Evolutionary conservation across 371 early-diverging fungal species (phyloP).

Genomic region (Mortierella sp.): DNA sequence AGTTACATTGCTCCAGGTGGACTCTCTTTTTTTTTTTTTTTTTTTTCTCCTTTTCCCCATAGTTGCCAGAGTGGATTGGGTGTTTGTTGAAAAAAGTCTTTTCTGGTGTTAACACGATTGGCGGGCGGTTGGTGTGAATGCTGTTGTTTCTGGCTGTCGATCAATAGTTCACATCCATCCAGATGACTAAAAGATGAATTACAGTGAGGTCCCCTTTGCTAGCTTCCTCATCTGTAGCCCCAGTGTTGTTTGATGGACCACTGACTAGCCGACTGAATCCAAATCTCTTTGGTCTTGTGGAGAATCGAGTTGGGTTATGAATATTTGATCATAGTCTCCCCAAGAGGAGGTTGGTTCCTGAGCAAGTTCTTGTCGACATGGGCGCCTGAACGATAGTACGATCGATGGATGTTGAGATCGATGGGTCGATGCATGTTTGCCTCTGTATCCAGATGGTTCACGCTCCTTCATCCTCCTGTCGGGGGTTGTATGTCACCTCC

Average conservation of each 20-base stretch:
- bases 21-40: slow-evolving; percentile 2
- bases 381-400: background rate
- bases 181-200: no score
- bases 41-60: background rate
- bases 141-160: no score
- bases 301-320: background rate
- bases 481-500: no score
- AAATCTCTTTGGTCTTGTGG: background rate
- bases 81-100: no score
- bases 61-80: background rate
- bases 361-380: background rate
- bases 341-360: background rate
- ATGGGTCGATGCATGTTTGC: slow-evolving; percentile 29
- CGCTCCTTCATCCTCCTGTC: no score
- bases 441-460: no score
- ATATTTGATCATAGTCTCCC: slow-evolving; percentile 8
- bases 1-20: no score
- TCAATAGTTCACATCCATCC: no score
- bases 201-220: no score
- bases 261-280: background rate
- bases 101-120: background rate
- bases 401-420: slow-evolving; percentile 13
- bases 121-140: no score
- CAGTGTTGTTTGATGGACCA: no score
- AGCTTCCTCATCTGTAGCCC: no score